Conservation (phyloP, 2,329 filamentous ascomycete genomes). For the Aureobasidium lini region DNA sequence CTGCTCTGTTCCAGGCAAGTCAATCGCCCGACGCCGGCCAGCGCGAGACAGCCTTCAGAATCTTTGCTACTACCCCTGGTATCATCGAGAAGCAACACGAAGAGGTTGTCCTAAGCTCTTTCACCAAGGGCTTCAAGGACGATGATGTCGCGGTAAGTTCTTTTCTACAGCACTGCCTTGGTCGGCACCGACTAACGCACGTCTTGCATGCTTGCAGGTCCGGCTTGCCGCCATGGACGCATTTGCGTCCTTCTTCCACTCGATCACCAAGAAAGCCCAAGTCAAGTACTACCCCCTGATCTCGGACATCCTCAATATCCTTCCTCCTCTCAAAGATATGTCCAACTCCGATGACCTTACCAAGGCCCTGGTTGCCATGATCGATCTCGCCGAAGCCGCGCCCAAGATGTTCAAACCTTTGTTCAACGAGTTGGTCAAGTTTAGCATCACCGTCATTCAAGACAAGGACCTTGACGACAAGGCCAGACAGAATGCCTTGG, state of each 20-base stretch:
- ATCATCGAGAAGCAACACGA: constrained; percentile 97
- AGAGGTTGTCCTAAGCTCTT: constrained; percentile 78
- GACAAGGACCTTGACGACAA: constrained; percentile 91
- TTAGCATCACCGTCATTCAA: constrained; percentile 87
- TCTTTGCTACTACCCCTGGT: constrained; percentile 88
- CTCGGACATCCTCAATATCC: constrained; percentile 85
- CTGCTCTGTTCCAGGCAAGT: constrained; percentile 80
- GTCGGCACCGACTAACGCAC: constrained; percentile 15
- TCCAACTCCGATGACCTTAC: constrained; percentile 86
- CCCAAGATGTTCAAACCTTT: constrained; percentile 95
- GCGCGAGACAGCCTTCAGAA: constrained; percentile 87
- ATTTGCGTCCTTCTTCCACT: constrained; percentile 92
- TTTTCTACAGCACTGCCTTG: not conserved
- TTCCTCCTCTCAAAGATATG: constrained; percentile 87
- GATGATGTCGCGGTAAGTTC: constrained; percentile 63
- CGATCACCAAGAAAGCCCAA: constrained; percentile 79
- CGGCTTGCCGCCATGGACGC: constrained; percentile 92
- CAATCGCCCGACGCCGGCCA: constrained; percentile 75
- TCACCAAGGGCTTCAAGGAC: constrained; percentile 88
- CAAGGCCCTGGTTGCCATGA: constrained; percentile 80
- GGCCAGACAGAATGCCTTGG: constrained; percentile 86
- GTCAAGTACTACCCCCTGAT: constrained; percentile 80
- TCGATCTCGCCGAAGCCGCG: constrained; percentile 88
- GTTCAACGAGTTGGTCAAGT: constrained; percentile 89
- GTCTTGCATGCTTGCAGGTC: constrained; percentile 49